Conservation (phyloP, 225 moss, liverwort and hornwort genomes). For the Pleurozium schreberi region DNA sequence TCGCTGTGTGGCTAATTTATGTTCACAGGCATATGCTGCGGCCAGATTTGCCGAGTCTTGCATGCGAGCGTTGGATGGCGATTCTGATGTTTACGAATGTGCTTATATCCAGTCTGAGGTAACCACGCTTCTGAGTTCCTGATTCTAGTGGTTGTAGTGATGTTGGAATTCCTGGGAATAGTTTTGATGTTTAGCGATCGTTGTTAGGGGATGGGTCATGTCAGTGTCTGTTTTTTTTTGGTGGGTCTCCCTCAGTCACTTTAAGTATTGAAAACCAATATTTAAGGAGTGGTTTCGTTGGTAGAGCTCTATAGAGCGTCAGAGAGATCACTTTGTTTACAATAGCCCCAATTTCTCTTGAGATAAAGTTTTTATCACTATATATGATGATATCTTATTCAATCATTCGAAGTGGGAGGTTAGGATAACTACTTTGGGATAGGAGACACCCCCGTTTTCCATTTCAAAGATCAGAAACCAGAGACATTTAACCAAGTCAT, state of each 20-base stretch:
- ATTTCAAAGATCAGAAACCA: no score
- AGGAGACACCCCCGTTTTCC: neutral
- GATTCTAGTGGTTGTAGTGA: neutral
- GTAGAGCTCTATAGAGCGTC: neutral
- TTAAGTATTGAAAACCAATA: neutral
- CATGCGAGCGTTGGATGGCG: constrained; percentile 75
- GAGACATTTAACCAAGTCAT: neutral
- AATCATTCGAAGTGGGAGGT: neutral
- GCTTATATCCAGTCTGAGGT: constrained; percentile 91
- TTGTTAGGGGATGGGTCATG: neutral
- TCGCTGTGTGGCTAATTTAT: neutral
- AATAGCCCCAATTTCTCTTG: neutral
- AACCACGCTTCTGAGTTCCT: neutral
- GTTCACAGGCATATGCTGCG: constrained; percentile 85
- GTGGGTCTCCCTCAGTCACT: neutral
- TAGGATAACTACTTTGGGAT: neutral
- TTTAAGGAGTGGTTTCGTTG: neutral
- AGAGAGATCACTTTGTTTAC: neutral
- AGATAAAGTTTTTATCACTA: neutral
- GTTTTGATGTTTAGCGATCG: neutral
- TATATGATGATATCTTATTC: neutral
- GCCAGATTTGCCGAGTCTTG: constrained; percentile 96
- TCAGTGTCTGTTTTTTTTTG: no score
- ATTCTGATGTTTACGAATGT: constrained; percentile 78
- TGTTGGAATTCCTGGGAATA: neutral